Base-by-base conservation (phyloP, 2,329 filamentous ascomycete species). In the Sporothrix dimorphospora region DNA sequence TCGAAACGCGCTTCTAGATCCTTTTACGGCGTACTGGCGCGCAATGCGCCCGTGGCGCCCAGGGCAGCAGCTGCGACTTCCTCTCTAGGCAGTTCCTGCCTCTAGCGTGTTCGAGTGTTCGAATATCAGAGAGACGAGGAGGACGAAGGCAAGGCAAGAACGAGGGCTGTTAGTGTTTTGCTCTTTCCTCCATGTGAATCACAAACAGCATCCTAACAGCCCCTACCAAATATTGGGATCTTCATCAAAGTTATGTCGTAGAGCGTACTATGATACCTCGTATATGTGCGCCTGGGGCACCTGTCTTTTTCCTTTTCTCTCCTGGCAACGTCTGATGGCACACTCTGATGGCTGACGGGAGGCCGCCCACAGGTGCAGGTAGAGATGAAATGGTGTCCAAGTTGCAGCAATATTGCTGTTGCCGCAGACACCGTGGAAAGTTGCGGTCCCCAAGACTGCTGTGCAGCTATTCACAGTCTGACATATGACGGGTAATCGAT, bases 361-460 rank as follows among this genome's bases (percentile, higher is more conserved):
- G 61, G 61, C 61, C 61, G 61, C 61, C 61, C 40, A 30, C 40
- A 21, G 59, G 9, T 61, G n/a, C 38, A 63, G 59, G 55, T 19
- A 24, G 42, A 16, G 59, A 65, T 14, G 59, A 45, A 19, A 34
- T 38, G 14, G 27, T 59, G 27, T 27, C 8, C 14, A 47, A 19
- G 42, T 16, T 14, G 42, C 19, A 47, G 14, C 42, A 47, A 5
- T 19, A 5, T n/a, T n/a, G n/a, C n/a, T n/a, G n/a, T n/a, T n/a
- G n/a, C n/a, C n/a, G n/a, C n/a, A n/a, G n/a, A n/a, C n/a, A n/a
- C n/a, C n/a, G n/a, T n/a, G n/a, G n/a, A n/a, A n/a, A n/a, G n/a
- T n/a, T n/a, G n/a, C n/a, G n/a, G n/a, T n/a, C n/a, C n/a, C n/a
- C n/a, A n/a, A n/a, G n/a, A n/a, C n/a, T 14, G 51, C 47, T 21